These are phyloP conservation scores for Solanum chiquidenum DNA, from an alignment of 257 asterid species.

Conservation along the genomic window DNA sequence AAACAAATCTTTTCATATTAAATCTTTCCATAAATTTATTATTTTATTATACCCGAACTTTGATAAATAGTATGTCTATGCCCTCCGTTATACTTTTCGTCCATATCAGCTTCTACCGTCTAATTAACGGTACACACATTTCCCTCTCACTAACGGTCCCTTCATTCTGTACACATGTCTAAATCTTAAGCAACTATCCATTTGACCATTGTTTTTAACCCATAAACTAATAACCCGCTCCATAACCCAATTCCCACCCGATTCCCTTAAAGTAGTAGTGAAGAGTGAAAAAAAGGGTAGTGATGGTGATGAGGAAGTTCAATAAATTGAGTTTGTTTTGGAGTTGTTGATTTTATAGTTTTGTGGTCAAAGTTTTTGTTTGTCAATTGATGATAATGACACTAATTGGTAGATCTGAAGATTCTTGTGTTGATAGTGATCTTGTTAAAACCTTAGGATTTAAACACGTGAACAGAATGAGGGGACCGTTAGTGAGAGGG, in stretches of 20 bases:
- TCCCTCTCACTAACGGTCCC: too few relatives aligned
- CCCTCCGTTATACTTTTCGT: too few relatives aligned
- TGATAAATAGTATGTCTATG: too few relatives aligned
- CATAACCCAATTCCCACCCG: too few relatives aligned
- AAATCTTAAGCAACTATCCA: too few relatives aligned
- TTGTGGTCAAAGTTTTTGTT: conserved; percentile 22
- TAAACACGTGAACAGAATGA: too few relatives aligned
- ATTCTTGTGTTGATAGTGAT: background rate
- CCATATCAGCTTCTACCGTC: too few relatives aligned
- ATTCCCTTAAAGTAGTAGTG: background rate
- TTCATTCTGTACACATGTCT: too few relatives aligned
- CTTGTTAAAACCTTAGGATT: background rate
- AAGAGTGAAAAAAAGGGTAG: background rate
- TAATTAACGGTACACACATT: too few relatives aligned
- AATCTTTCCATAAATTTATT: background rate
- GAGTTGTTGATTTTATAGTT: background rate
- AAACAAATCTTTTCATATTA: background rate
- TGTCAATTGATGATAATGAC: conserved; percentile 29
- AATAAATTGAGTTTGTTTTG: background rate
- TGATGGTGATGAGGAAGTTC: background rate
- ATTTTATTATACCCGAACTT: background rate
- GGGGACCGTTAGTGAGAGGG: too few relatives aligned
- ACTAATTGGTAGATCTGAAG: conserved; percentile 44
- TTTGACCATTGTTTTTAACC: too few relatives aligned
- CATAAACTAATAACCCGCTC: too few relatives aligned